phyloP scores from a whole-genome alignment of 1,284 basidiomycete genomes.

The Apiotrichum domesticum region DNA sequence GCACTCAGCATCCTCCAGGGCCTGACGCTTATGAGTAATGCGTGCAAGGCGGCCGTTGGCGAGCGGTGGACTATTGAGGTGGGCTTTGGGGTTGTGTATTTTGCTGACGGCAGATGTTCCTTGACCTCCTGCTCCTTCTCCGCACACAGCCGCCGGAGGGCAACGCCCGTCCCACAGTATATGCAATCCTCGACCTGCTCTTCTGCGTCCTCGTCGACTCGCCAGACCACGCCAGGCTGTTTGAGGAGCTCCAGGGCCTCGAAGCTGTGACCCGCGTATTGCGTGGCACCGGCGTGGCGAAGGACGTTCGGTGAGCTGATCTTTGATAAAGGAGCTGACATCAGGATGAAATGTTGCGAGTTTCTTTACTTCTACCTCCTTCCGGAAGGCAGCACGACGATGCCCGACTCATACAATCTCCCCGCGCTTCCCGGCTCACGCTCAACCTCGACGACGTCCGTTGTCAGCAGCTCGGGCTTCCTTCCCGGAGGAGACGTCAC shows the following conservation, averaged over 20 bases:
- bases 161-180: slow-evolving; percentile 49
- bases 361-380: slow-evolving; percentile 86
- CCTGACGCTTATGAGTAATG: slow-evolving; percentile 61
- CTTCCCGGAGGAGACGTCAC: slow-evolving; percentile 2
- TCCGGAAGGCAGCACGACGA: slow-evolving; percentile 54
- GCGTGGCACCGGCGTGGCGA: slow-evolving; percentile 70
- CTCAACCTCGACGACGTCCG: not conserved
- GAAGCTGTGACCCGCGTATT: slow-evolving; percentile 74
- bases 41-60: slow-evolving; percentile 64
- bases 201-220: slow-evolving; percentile 78
- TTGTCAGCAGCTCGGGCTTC: not conserved
- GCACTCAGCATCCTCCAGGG: slow-evolving; percentile 70
- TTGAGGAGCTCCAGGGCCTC: slow-evolving; percentile 68
- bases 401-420: slow-evolving; percentile 2
- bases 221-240: slow-evolving; percentile 61
- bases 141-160: slow-evolving; percentile 26
- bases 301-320: slow-evolving; percentile 65
- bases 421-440: not conserved
- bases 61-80: slow-evolving; percentile 67
- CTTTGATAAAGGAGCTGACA: slow-evolving; percentile 1
- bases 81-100: slow-evolving; percentile 19
- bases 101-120: slow-evolving; percentile 28
- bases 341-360: slow-evolving; percentile 86
- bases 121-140: slow-evolving; percentile 36
- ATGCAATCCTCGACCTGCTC: slow-evolving; percentile 69